Evolutionary conservation across 1,284 basidiomycete species (phyloP), one percentile per base, ranked within the genome.

Genomic region (Heterobasidion irregulare): DNA sequence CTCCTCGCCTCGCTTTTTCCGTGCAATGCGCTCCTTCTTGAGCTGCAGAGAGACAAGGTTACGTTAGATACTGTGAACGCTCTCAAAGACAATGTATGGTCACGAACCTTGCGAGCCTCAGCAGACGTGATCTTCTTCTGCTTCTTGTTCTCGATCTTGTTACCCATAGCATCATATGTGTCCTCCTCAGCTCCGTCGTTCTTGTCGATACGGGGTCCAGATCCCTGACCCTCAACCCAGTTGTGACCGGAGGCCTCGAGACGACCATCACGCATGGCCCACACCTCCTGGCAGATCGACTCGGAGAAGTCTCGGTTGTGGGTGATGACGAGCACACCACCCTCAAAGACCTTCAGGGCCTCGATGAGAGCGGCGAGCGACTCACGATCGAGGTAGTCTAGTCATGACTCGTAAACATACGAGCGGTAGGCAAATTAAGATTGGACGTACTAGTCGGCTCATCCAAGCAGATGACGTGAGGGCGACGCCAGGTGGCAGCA

Each of bases 281-380:
- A 94, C 50, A 94, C 92, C 73, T 91, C 89, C 64, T 80, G 76
- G 79, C 94, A 98, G 61, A 98, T 77, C 43, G 88, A 92, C 83
- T 98, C 95, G 57, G 93, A 96, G 82, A 98, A 98, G 81, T 97
- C 94, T 63, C 90, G 86, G 84, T 94, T 94, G 85, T 96, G 94
- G 54, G 94, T 96, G 68, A 98, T 97, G 70, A 97, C 79, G 66
- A 97, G 85, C 56, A 97, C 94, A 88, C 94, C 94, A 72, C 94
- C 94, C 74, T 95, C 93, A 74, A 96, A 98, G 72, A 82, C 81
- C 84, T 97, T 96, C 75, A 98, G 83, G 12, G 94, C 94, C 65
- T 93, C 91, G 68, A 97, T 97, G 71, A 98, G 86, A 41, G 94
- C 94, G 63, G 94, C 94, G 65, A 98, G 85, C 63, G 95, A 97